Conservation (phyloP, 1,284 basidiomycete genomes). For the Hypsizygus ulmarius region DNA sequence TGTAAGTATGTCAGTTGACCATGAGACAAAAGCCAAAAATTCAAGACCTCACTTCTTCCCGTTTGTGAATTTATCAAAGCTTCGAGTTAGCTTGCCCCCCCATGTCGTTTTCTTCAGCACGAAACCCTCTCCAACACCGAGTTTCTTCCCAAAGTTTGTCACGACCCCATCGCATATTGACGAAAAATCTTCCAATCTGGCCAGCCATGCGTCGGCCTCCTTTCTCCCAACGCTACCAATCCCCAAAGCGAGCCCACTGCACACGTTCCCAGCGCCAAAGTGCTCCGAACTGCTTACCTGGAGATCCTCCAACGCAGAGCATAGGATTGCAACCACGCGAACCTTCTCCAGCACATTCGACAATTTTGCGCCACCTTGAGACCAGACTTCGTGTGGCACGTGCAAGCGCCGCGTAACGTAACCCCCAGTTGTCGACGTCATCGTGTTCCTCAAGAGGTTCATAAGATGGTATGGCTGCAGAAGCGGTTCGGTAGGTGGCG, state of each 20-base stretch:
- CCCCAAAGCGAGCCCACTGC: constrained; percentile 68
- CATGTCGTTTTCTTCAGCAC: constrained; percentile 80
- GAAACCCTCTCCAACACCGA: constrained; percentile 84
- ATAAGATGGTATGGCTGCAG: constrained; percentile 91
- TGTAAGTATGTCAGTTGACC: constrained; percentile 17
- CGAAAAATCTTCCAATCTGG: constrained; percentile 69
- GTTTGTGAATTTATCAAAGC: constrained; percentile 88
- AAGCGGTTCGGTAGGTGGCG: constrained; percentile 68
- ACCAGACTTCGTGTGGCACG: constrained; percentile 89
- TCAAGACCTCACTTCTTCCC: constrained; percentile 74
- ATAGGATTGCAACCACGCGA: constrained; percentile 76
- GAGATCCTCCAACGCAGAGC: constrained; percentile 74
- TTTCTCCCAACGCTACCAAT: constrained; percentile 66
- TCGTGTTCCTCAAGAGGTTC: constrained; percentile 75
- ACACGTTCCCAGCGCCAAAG: constrained; percentile 76
- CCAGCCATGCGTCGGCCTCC: constrained; percentile 71
- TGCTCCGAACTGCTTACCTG: constrained; percentile 62
- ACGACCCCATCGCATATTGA: constrained; percentile 83
- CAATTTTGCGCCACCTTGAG: constrained; percentile 82
- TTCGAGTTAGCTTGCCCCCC: constrained; percentile 80
- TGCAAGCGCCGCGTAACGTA: constrained; percentile 88
- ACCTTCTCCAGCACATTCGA: constrained; percentile 82
- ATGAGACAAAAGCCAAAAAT: constrained; percentile 10
- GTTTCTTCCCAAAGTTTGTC: constrained; percentile 83
- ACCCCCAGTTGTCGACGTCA: constrained; percentile 79